Conservation (phyloP, 306 rosid genomes). For the Vicia faba region DNA sequence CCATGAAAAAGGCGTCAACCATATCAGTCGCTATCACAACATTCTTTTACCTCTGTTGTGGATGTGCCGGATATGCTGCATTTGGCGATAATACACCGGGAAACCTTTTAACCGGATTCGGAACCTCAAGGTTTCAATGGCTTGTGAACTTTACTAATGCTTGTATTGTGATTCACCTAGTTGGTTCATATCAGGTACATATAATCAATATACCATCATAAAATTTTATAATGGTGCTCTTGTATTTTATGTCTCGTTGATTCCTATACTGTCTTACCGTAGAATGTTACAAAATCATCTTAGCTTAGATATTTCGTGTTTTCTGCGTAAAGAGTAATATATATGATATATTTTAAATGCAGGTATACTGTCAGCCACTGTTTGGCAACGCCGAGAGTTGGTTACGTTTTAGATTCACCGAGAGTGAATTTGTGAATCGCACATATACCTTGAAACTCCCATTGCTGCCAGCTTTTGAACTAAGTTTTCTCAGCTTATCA, state of each 20-base stretch:
- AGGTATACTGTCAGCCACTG: constrained; percentile 70
- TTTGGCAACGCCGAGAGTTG: constrained; percentile 61
- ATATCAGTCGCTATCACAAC: constrained; percentile 51
- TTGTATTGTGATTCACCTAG: constrained; percentile 68
- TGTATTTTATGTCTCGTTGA: background rate
- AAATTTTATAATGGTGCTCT: constrained; percentile 10
- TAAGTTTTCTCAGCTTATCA: constrained; percentile 54
- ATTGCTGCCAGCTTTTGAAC: constrained; percentile 44
- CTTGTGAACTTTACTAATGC: constrained; percentile 62
- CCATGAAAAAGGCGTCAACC: constrained; percentile 64
- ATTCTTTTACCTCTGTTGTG: constrained; percentile 62
- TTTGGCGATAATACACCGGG: constrained; percentile 75
- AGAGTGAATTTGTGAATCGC: constrained; percentile 50
- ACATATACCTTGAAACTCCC: constrained; percentile 45
- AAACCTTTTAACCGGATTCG: constrained; percentile 73
- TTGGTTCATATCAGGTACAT: constrained; percentile 82
- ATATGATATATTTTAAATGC: constrained; percentile 35
- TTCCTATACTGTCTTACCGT: constrained; percentile 5
- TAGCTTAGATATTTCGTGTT: constrained; percentile 11
- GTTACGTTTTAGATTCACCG: constrained; percentile 43
- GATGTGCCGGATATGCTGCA: constrained; percentile 77
- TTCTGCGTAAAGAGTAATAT: constrained; percentile 2
- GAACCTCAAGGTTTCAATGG: constrained; percentile 62
- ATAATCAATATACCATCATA: background rate
- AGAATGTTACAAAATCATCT: constrained; percentile 20